Evolutionary conservation across 108 stramenopile genomes (phyloP).

Genomic region (Skeletonema tropicum): DNA sequence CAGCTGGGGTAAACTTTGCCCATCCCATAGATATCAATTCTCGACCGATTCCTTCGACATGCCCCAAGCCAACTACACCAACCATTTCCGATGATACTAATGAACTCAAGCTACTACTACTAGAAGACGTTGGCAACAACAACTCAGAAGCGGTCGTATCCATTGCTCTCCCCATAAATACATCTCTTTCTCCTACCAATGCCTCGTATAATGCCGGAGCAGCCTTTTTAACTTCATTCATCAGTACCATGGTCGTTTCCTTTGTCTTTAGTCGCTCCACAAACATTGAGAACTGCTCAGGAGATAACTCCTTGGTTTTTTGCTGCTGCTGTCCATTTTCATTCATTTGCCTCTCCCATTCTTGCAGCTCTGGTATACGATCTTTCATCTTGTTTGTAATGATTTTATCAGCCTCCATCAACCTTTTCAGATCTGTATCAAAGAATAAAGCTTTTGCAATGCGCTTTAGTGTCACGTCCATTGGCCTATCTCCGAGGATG

Average conservation of each 20-base stretch:
- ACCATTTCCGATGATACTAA: constrained; percentile 48
- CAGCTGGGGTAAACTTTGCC: constrained; percentile 20
- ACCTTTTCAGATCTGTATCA: constrained; percentile 60
- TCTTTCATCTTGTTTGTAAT: constrained; percentile 54
- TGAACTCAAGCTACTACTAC: background rate
- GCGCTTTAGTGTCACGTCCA: constrained; percentile 72
- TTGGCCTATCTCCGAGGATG: constrained; percentile 78
- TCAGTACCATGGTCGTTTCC: constrained; percentile 57
- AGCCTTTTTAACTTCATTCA: constrained; percentile 55
- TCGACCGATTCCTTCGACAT: constrained; percentile 74
- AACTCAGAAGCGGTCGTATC: constrained; percentile 28
- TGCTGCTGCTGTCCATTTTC: constrained; percentile 8
- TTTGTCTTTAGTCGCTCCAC: constrained; percentile 71
- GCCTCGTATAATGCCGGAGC: constrained; percentile 77
- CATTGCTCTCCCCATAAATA: constrained; percentile 81
- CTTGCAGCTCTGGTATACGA: constrained; percentile 33
- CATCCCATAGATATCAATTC: constrained; percentile 66
- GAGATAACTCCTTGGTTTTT: constrained; percentile 21
- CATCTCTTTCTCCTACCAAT: constrained; percentile 75
- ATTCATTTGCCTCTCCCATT: constrained; percentile 22
- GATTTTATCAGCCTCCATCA: constrained; percentile 54
- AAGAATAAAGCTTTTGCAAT: constrained; percentile 60
- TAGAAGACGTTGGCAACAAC: too few relatives aligned
- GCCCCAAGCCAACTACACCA: constrained; percentile 66
- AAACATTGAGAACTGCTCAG: constrained; percentile 57